Evolutionary conservation across 306 rosid species (phyloP).

Genomic region (Quercus glauca): DNA sequence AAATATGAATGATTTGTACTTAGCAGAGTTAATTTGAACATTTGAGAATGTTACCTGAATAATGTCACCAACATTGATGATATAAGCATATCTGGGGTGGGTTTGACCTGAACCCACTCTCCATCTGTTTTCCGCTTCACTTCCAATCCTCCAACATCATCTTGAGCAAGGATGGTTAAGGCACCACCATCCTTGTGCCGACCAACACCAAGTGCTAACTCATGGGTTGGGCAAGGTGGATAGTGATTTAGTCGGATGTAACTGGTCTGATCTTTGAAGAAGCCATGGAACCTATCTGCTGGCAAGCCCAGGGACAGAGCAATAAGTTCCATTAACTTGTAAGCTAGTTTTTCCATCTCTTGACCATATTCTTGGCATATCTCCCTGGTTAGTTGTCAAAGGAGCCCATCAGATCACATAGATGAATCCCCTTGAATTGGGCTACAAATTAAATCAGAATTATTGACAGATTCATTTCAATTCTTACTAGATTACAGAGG

Average conservation of each 20-base stretch:
- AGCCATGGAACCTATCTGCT: constrained; percentile 36
- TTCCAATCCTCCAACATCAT: constrained; percentile 63
- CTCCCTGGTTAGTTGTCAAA: constrained; percentile 22
- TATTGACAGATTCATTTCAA: not conserved
- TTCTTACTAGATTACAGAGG: no score
- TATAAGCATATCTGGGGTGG: constrained; percentile 50
- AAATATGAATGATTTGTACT: no score
- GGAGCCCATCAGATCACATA: not conserved
- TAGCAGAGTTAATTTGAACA: no score
- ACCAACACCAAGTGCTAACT: constrained; percentile 59
- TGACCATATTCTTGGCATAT: constrained; percentile 38
- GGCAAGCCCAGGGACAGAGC: constrained; percentile 57
- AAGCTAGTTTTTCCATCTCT: constrained; percentile 45
- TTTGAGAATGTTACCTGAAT: constrained; percentile 40
- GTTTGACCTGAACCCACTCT: constrained; percentile 59
- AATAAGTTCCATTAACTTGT: constrained; percentile 48
- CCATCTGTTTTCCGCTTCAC: constrained; percentile 55
- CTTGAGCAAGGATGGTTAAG: constrained; percentile 60
- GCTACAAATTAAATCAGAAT: not conserved
- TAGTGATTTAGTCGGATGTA: constrained; percentile 46
- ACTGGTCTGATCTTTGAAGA: constrained; percentile 51
- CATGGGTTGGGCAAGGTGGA: constrained; percentile 60
- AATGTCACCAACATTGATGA: constrained; percentile 58
- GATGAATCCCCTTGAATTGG: not conserved
- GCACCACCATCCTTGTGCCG: constrained; percentile 58